These are phyloP conservation scores for Paecilomyces sp. DNA, from an alignment of 2,329 filamentous ascomycete species.

Conservation along the genomic window DNA sequence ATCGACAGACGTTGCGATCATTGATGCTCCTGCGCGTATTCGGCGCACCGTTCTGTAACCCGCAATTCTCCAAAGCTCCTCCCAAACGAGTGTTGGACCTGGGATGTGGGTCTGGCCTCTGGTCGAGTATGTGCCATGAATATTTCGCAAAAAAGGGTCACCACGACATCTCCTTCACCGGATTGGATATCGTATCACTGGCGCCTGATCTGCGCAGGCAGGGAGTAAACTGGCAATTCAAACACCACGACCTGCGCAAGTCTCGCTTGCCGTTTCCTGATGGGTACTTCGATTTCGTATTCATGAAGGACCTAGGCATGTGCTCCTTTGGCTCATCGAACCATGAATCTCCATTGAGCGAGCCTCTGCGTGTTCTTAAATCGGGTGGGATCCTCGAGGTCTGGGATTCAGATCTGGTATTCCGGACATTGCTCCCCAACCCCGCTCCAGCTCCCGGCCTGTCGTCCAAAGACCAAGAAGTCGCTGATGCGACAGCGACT, in stretches of 20 bases:
- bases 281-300: conserved; percentile 77
- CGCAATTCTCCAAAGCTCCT: conserved; percentile 57
- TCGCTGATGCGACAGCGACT: conserved; percentile 64
- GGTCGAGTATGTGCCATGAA: conserved; percentile 81
- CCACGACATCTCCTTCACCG: conserved; percentile 67
- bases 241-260: conserved; percentile 76
- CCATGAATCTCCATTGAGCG: conserved; percentile 55
- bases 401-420: conserved; percentile 81
- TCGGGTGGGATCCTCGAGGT: conserved; percentile 76
- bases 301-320: conserved; percentile 76
- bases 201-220: conserved; percentile 58
- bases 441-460: conserved; percentile 53
- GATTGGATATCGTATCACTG: conserved; percentile 71
- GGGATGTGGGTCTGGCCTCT: conserved; percentile 80
- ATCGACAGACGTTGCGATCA: conserved; percentile 79
- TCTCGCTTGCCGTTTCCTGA: conserved; percentile 70
- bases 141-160: conserved; percentile 65
- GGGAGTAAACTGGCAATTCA: conserved; percentile 80
- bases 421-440: conserved; percentile 77
- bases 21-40: conserved; percentile 75
- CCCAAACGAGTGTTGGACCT: conserved; percentile 76
- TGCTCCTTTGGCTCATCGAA: conserved; percentile 52
- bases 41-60: conserved; percentile 70
- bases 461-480: conserved; percentile 55
- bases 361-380: conserved; percentile 68